These are phyloP conservation scores for Macrolepiota albuminosa DNA, from an alignment of 768 basidiomycete species.

Conservation along the genomic window DNA sequence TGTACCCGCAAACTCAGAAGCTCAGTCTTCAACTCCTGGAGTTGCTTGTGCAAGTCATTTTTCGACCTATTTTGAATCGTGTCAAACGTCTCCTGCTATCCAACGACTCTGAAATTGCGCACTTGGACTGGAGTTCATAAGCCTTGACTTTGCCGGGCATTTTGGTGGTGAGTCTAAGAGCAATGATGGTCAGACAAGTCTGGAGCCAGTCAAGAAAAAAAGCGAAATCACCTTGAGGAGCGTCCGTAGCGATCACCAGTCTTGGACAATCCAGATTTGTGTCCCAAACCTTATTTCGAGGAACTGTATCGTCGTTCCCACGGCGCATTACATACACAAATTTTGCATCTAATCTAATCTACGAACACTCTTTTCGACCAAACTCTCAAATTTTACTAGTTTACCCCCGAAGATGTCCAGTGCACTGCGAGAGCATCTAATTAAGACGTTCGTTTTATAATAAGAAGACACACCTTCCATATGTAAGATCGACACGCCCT, in stretches of 20 bases:
- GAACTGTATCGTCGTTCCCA: constrained; percentile 41
- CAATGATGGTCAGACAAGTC: constrained; percentile 1
- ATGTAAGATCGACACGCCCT: constrained; percentile 86
- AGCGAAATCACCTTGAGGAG: constrained; percentile 37
- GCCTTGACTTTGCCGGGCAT: constrained; percentile 95
- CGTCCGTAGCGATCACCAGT: constrained; percentile 34
- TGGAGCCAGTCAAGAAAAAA: not conserved
- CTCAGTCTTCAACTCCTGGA: constrained; percentile 92
- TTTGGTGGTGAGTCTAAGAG: constrained; percentile 27
- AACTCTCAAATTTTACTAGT: constrained; percentile 48
- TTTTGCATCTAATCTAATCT: constrained; percentile 37
- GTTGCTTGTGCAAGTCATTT: constrained; percentile 93
- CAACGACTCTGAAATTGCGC: constrained; percentile 25
- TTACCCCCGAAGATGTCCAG: constrained; percentile 71
- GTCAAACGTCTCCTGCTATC: constrained; percentile 7
- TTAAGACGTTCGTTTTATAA: not conserved
- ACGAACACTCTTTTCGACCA: constrained; percentile 19
- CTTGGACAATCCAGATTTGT: constrained; percentile 23
- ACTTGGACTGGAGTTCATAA: constrained; percentile 96
- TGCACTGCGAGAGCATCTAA: constrained; percentile 25
- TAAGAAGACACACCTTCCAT: constrained; percentile 52
- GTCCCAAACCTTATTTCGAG: constrained; percentile 40
- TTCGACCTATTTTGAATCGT: constrained; percentile 63
- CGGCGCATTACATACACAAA: constrained; percentile 21
- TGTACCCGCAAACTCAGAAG: constrained; percentile 91